Evolutionary conservation across 2,329 filamentous ascomycete species (phyloP).

Genomic region (Botrytis cinerea): DNA sequence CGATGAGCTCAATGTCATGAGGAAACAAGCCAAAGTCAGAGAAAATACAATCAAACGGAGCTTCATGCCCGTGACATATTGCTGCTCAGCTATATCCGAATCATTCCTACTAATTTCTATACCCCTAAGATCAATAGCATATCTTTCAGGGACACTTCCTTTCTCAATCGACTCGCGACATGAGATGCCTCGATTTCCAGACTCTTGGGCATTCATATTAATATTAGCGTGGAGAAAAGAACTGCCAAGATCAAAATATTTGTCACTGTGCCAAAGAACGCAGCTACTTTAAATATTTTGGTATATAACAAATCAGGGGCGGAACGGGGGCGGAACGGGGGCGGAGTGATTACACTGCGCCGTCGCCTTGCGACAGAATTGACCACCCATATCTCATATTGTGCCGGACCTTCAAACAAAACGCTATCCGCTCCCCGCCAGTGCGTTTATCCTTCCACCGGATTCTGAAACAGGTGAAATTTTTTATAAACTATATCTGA

Average conservation of each 20-base stretch:
- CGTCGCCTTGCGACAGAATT: neutral
- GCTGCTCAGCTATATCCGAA: fast-evolving
- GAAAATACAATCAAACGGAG: neutral
- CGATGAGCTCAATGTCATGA: neutral
- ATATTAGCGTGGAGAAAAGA: neutral
- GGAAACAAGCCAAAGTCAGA: neutral
- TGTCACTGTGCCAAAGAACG: neutral
- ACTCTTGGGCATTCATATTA: neutral
- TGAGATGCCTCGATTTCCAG: neutral
- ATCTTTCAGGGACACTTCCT: neutral
- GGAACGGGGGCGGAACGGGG: neutral
- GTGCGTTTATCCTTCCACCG: fast-evolving
- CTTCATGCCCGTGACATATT: neutral
- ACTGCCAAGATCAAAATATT: neutral
- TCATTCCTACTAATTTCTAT: neutral
- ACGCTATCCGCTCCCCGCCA: no score
- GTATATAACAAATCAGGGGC: neutral
- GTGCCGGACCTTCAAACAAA: neutral
- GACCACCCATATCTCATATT: neutral
- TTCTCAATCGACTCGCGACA: neutral
- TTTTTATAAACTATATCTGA: neutral
- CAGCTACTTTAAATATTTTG: neutral
- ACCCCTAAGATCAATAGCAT: neutral
- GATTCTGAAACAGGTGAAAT: neutral
- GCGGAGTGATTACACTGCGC: neutral